Conservation (phyloP, 2,329 filamentous ascomycete species). For the Colletotrichum truncatum region DNA sequence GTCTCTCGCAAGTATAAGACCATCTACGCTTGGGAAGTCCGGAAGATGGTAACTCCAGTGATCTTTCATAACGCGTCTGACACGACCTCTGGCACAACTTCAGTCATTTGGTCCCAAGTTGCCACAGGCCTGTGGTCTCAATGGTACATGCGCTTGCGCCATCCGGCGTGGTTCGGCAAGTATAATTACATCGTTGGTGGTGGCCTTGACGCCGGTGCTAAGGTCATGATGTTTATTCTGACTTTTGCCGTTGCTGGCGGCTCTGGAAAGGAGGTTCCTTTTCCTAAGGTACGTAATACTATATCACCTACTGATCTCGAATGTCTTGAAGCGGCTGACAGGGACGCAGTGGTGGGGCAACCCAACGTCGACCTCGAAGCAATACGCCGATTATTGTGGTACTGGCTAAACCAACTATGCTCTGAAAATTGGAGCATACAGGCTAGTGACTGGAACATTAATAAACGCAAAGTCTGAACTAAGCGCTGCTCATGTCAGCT, state of each 20-base stretch:
- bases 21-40: conserved; percentile 25
- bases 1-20: conserved; percentile 23
- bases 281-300: conserved; percentile 26
- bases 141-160: conserved; percentile 37
- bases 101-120: conserved; percentile 34
- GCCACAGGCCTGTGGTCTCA: conserved; percentile 43
- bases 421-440: too few relatives aligned
- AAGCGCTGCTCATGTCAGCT: too few relatives aligned
- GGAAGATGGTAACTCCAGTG: conserved; percentile 23
- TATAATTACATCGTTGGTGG: conserved; percentile 36
- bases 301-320: not conserved
- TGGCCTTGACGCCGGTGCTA: conserved; percentile 33
- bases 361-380: conserved; percentile 11
- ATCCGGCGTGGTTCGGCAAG: conserved; percentile 37
- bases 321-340: too few relatives aligned
- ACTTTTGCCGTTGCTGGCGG: conserved; percentile 33
- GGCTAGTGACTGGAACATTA: too few relatives aligned
- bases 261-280: conserved; percentile 28
- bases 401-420: too few relatives aligned
- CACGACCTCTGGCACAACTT: conserved; percentile 27
- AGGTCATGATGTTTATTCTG: conserved; percentile 35
- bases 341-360: conserved; percentile 28
- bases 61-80: conserved; percentile 28
- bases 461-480: too few relatives aligned
- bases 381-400: conserved; percentile 28